phyloP scores from a whole-genome alignment of 192 early-diverging fungal species.

The Martensiomyces pterosporus region DNA sequence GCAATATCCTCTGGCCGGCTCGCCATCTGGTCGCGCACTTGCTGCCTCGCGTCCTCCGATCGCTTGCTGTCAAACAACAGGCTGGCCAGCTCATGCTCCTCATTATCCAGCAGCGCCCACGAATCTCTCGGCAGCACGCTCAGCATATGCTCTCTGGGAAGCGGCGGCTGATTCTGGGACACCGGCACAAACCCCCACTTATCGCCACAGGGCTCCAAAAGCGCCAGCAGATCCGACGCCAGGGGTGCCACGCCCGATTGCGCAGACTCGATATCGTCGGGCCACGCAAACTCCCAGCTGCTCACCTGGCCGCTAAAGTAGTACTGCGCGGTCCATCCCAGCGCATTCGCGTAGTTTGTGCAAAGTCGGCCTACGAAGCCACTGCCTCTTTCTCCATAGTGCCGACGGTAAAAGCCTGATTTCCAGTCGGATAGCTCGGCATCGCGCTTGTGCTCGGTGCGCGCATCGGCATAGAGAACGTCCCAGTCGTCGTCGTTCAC shows the following conservation, averaged over 20 bases:
- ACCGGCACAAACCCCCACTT: slow-evolving; percentile 6
- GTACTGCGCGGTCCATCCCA: slow-evolving; percentile 33
- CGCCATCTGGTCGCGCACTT: slow-evolving; percentile 7
- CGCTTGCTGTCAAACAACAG: slow-evolving; percentile 8
- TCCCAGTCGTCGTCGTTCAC: slow-evolving; percentile 26
- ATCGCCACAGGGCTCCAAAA: background rate
- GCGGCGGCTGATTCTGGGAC: slow-evolving; percentile 13
- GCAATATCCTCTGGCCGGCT: background rate
- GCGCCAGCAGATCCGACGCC: slow-evolving; percentile 21
- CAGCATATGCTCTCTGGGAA: slow-evolving; percentile 27
- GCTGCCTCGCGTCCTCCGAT: slow-evolving; percentile 3
- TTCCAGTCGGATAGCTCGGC: slow-evolving; percentile 17
- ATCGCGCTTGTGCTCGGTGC: slow-evolving; percentile 12
- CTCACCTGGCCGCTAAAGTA: slow-evolving; percentile 27
- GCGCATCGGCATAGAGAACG: slow-evolving; percentile 18
- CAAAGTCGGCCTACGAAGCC: slow-evolving; percentile 6
- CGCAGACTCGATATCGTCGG: slow-evolving; percentile 11
- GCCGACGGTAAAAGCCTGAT: slow-evolving; percentile 10
- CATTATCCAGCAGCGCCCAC: slow-evolving; percentile 9
- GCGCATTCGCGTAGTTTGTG: slow-evolving; percentile 15
- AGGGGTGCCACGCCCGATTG: slow-evolving; percentile 13
- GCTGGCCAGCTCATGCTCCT: slow-evolving; percentile 7
- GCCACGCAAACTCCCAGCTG: slow-evolving; percentile 42
- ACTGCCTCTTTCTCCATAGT: background rate
- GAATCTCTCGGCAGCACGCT: slow-evolving; percentile 24